Percentiles rank a stretch among this genome's conserved stretches.
Conservation (phyloP, 768 basidiomycete genomes). For the Amanita muscaria region DNA sequence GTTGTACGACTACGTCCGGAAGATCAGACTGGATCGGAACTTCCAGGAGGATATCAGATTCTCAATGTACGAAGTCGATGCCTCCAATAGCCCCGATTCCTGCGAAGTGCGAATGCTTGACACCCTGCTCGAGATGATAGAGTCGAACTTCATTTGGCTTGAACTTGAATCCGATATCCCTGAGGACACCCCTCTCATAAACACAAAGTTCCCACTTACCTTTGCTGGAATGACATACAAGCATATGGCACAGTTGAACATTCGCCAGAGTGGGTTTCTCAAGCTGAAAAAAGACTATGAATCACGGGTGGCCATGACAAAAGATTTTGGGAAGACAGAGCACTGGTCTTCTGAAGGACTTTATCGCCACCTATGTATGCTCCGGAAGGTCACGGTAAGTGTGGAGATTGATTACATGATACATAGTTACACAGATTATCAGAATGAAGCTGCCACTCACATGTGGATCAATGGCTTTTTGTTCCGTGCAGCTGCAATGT, state of each 20-base stretch:
- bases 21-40: too few relatives aligned
- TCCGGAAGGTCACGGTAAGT: constrained; percentile 9
- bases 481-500: background rate
- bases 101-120: constrained; percentile 7
- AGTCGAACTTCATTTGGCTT: constrained; percentile 8
- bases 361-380: constrained; percentile 13
- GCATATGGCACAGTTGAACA: constrained; percentile 9
- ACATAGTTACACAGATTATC: too few relatives aligned
- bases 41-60: too few relatives aligned
- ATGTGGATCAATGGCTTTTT: background rate
- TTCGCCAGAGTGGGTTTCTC: constrained; percentile 7
- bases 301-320: constrained; percentile 7
- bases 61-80: too few relatives aligned
- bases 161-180: constrained; percentile 8
- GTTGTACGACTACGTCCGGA: too few relatives aligned
- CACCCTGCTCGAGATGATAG: constrained; percentile 8
- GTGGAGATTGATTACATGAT: constrained; percentile 2
- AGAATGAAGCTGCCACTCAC: background rate
- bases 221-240: constrained; percentile 9
- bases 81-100: background rate
- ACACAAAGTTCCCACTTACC: background rate
- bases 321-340: constrained; percentile 6
- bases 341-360: constrained; percentile 13
- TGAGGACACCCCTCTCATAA: constrained; percentile 2
- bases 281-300: constrained; percentile 11